Evolutionary conservation across 1,139 yeast species (phyloP).

Genomic region (Scheffersomyces parashehatae): DNA sequence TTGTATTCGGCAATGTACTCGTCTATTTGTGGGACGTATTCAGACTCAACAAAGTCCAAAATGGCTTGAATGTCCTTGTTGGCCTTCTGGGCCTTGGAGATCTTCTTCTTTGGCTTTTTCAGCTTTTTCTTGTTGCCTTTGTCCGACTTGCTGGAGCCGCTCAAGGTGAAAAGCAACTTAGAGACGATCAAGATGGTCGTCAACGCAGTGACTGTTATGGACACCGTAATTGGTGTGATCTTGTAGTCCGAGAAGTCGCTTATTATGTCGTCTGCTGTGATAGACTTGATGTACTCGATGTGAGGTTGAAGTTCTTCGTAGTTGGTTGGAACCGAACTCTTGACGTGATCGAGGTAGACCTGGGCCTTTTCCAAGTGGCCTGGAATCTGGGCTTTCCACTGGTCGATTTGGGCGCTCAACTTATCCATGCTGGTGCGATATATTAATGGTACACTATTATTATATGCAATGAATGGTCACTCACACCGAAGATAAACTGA

Average conservation of each 20-base stretch:
- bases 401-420: not conserved
- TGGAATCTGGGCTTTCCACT: not conserved
- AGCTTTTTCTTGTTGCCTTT: slow-evolving; percentile 14
- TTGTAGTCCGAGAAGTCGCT: slow-evolving; percentile 31
- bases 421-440: not conserved
- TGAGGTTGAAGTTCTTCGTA: slow-evolving; percentile 4
- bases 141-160: slow-evolving; percentile 7
- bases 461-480: no score
- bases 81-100: slow-evolving; percentile 45
- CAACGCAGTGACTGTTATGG: slow-evolving; percentile 33
- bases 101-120: slow-evolving; percentile 37
- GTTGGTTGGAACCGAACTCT: slow-evolving; percentile 2
- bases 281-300: slow-evolving; percentile 6
- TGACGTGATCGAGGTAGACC: not conserved
- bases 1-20: slow-evolving; percentile 36
- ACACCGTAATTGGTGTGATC: slow-evolving; percentile 36
- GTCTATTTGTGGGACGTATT: slow-evolving; percentile 47
- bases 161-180: slow-evolving; percentile 10
- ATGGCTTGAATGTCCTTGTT: slow-evolving; percentile 42
- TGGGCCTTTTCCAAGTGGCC: not conserved
- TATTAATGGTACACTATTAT: not conserved
- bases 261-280: slow-evolving; percentile 23
- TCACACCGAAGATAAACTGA: no score
- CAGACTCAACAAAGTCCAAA: slow-evolving; percentile 43
- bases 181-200: slow-evolving; percentile 24